These are phyloP conservation scores for Lactifluus pinguis DNA, from an alignment of 768 basidiomycete genomes.

Conservation along the genomic window DNA sequence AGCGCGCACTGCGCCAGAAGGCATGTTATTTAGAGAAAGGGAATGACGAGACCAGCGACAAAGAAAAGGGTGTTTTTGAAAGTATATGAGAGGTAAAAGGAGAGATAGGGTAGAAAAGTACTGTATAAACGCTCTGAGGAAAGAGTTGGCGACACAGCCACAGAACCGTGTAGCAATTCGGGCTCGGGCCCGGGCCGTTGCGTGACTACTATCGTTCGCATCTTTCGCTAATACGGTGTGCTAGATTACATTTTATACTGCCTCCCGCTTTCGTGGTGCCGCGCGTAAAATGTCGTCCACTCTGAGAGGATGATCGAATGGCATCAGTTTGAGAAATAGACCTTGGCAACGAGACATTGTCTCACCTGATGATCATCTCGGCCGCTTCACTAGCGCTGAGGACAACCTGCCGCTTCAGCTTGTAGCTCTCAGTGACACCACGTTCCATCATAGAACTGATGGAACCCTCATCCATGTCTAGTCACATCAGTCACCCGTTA, in stretches of 20 bases:
- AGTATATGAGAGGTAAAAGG: conserved; percentile 13
- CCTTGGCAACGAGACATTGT: not conserved
- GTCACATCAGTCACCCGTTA: not conserved
- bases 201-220: too few species aligned
- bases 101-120: not conserved
- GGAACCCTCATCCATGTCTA: conserved; percentile 82
- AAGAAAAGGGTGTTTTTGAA: not conserved
- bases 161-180: not conserved
- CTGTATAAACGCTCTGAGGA: not conserved
- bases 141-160: conserved; percentile 6
- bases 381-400: conserved; percentile 91
- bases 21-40: conserved; percentile 4
- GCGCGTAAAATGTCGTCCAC: conserved; percentile 89
- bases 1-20: conserved; percentile 23
- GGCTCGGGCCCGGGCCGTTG: not conserved
- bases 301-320: conserved; percentile 30
- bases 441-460: conserved; percentile 84
- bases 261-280: conserved; percentile 80
- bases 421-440: conserved; percentile 94
- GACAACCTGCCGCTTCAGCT: conserved; percentile 93
- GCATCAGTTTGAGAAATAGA: not conserved
- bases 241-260: conserved; percentile 35
- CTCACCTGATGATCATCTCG: conserved; percentile 95
- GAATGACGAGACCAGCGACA: conserved; percentile 7
- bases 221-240: not conserved